Evolutionary conservation across 1,284 basidiomycete species (phyloP), one percentile per base, ranked within the genome.

Genomic region (Jaminaea rosea): DNA sequence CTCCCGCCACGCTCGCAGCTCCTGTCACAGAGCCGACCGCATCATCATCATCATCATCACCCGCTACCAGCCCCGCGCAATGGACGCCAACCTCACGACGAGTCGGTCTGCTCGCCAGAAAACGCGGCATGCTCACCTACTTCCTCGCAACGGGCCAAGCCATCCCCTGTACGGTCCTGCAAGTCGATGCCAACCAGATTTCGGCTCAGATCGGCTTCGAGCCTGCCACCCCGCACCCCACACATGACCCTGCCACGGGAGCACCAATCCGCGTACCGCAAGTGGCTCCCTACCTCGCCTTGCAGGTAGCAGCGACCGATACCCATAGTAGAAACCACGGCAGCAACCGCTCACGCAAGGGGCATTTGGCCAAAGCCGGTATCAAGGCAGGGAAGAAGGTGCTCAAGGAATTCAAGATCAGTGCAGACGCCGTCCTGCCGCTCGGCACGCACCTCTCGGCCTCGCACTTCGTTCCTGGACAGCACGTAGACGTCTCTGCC

Each of bases 401-500:
- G 53, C 82, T 96, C 42, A 85, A 82, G 69, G 92, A 97, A 77
- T 99, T 97, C 75, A 80, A 84, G 41, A 84, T 97, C 2, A 86
- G 88, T 4, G 77, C 84, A 5, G 89, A 97, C 73, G 93, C 91
- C 0, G 82, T 93, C 69, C 78, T 97, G 41, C 87, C 88, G 8
- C 81, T 94, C 36, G 88, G 93, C 24, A 92, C 92, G 0, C 84
- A 83, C 15, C 75, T 99, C 26, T 91, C 88, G 47, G 90, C 91
- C 0, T 81, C 86, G 37, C 94, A 99, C 77, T 98, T 96, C 72
- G 93, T 98, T 13, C 94, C 94, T 0, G 94, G 94, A 0, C 94
- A 98, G 75, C 89, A 82, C 74, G 88, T 99, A 17, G 94, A 99
- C 76, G 88, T 94, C 1, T 81, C 88, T 55, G 88, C 87, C 10